A percentile compares a stretch with the other conserved stretches of the same genome.
These are phyloP conservation scores for Erythrobasidium hasegawianum DNA, from an alignment of 1,284 basidiomycete genomes.

Conservation along the genomic window DNA sequence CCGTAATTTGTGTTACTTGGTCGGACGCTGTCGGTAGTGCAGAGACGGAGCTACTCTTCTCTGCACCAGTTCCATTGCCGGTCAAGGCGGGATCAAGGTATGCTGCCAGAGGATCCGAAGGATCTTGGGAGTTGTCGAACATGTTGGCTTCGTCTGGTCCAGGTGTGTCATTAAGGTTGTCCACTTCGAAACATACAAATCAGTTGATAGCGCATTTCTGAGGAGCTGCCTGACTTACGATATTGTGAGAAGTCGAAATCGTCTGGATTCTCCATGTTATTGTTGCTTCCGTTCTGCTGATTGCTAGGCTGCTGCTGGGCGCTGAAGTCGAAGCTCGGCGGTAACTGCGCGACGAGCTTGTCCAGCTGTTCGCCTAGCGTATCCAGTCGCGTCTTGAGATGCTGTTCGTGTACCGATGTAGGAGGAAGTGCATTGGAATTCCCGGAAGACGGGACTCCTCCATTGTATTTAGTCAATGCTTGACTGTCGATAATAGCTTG, in stretches of 20 bases:
- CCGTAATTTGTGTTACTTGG: no score
- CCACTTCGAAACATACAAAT: no score
- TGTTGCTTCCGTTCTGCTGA: not conserved
- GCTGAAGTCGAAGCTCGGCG: constrained; percentile 15
- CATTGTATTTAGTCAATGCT: constrained; percentile 31
- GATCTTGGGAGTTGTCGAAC: not conserved
- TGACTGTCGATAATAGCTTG: constrained; percentile 10
- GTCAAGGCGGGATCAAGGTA: constrained; percentile 16
- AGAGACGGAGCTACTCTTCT: no score
- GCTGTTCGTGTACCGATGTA: constrained; percentile 14
- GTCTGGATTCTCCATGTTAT: constrained; percentile 6
- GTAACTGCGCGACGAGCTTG: constrained; percentile 21
- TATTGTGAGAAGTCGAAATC: constrained; percentile 34
- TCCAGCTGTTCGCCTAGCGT: constrained; percentile 18
- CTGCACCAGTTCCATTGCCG: no score
- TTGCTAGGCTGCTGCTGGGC: not conserved
- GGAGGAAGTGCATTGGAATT: not conserved
- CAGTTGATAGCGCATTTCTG: no score
- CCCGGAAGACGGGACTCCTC: not conserved
- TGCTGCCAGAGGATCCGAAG: constrained; percentile 1
- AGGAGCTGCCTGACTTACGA: constrained; percentile 17
- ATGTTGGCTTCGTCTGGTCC: not conserved
- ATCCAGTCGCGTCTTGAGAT: constrained; percentile 27
- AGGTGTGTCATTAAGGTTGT: not conserved
- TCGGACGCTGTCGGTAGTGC: no score